Conservation (phyloP, 495 filamentous ascomycete genomes). For the Penicillium robsamsonii region DNA sequence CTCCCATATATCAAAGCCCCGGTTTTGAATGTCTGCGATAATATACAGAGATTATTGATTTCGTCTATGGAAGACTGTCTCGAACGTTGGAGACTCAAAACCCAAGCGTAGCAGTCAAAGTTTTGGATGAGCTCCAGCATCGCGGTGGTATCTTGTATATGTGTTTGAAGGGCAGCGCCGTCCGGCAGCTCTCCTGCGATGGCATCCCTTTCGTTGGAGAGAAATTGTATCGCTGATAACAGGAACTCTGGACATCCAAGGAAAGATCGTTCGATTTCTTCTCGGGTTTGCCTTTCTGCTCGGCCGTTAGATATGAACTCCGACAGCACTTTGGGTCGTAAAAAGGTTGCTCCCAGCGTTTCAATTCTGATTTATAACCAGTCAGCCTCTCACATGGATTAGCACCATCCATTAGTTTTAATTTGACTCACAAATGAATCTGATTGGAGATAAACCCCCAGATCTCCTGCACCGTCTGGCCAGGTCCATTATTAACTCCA, state of each 20-base stretch:
- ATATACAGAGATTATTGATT: constrained; percentile 20
- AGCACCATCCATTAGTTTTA: not conserved
- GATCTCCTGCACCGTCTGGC: constrained; percentile 31
- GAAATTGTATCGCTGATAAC: constrained; percentile 31
- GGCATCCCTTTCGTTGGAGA: constrained; percentile 35
- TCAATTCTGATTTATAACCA: constrained; percentile 29
- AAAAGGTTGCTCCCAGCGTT: constrained; percentile 46
- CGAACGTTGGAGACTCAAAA: constrained; percentile 31
- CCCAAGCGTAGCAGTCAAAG: constrained; percentile 41
- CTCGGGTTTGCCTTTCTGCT: constrained; percentile 18
- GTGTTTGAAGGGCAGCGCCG: not conserved
- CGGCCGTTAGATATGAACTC: constrained; percentile 19
- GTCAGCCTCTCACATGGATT: constrained; percentile 5
- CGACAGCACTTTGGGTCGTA: constrained; percentile 38
- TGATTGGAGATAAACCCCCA: constrained; percentile 30
- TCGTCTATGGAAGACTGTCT: constrained; percentile 24
- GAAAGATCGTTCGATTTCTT: constrained; percentile 38
- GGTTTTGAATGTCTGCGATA: constrained; percentile 33
- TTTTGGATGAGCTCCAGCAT: constrained; percentile 25
- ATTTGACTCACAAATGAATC: constrained; percentile 24
- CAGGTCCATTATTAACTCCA: constrained; percentile 18
- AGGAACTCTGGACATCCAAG: constrained; percentile 44
- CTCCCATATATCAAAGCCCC: constrained; percentile 34
- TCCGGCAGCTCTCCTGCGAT: constrained; percentile 19
- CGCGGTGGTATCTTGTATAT: constrained; percentile 13